Conservation (phyloP, 768 basidiomycete species). For the Tulasnella sp. region DNA sequence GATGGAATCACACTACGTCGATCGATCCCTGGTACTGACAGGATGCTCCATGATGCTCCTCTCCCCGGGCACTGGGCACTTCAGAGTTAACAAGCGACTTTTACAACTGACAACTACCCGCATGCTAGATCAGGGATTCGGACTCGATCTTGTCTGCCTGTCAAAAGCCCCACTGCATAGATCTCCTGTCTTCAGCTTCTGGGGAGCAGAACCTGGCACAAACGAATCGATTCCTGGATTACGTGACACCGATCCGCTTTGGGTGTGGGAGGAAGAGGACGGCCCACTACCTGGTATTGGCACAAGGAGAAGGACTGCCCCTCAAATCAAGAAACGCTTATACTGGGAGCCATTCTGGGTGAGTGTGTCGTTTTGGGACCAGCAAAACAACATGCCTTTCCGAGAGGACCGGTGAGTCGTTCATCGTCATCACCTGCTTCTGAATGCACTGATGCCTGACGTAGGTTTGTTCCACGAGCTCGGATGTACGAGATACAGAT, state of each 20-base stretch:
- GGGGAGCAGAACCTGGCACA: constrained; percentile 28
- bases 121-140: constrained; percentile 87
- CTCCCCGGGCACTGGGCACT: constrained; percentile 90
- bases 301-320: constrained; percentile 21
- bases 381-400: constrained; percentile 74
- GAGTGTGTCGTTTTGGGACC: constrained; percentile 73
- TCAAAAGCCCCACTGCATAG: constrained; percentile 87
- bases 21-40: constrained; percentile 82
- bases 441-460: background rate
- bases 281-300: constrained; percentile 20
- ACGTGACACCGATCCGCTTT: constrained; percentile 54
- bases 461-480: constrained; percentile 83
- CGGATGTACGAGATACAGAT: constrained; percentile 96
- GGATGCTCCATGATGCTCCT: constrained; percentile 74
- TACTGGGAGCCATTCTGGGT: constrained; percentile 92
- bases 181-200: constrained; percentile 86
- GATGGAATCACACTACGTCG: constrained; percentile 88
- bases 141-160: constrained; percentile 74
- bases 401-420: constrained; percentile 51
- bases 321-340: constrained; percentile 41
- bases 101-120: constrained; percentile 85
- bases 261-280: constrained; percentile 51
- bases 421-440: background rate
- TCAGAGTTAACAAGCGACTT: constrained; percentile 80
- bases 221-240: constrained; percentile 22